Percentiles rank a stretch among this genome's conserved stretches.
Conservation (phyloP, 257 asterid species). For the Solanum appendiculatum region DNA sequence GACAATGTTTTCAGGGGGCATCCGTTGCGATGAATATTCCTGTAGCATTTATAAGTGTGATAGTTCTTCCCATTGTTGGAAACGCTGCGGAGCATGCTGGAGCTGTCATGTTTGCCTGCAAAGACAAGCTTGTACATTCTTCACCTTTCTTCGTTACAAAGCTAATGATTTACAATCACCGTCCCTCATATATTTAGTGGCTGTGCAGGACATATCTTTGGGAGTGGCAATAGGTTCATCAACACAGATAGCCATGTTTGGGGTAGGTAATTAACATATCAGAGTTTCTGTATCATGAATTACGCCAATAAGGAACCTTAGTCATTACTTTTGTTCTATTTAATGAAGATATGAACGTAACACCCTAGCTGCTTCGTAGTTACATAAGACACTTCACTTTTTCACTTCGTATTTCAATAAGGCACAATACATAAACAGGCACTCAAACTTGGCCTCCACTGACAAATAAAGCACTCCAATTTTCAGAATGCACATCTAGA, state of each 20-base stretch:
- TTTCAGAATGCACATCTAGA: neutral
- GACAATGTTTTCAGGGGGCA: conserved; percentile 54
- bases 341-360: neutral
- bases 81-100: conserved; percentile 85
- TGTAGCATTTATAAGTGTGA: conserved; percentile 67
- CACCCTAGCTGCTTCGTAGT: neutral
- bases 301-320: neutral
- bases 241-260: conserved; percentile 80
- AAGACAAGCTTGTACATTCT: conserved; percentile 65
- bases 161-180: neutral
- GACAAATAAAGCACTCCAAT: neutral
- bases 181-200: conserved; percentile 1
- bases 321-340: neutral
- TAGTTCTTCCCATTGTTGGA: conserved; percentile 78
- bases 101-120: conserved; percentile 76
- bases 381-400: neutral
- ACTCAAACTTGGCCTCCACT: neutral
- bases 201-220: conserved; percentile 59
- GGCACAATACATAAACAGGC: neutral
- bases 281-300: neutral
- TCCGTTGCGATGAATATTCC: conserved; percentile 63
- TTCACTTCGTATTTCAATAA: neutral
- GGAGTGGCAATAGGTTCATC: conserved; percentile 87
- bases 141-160: neutral
- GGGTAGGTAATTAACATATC: conserved; percentile 28